Evolutionary conservation across 352 stramenopile species (phyloP).

Genomic region (Blastocystis sp.): DNA sequence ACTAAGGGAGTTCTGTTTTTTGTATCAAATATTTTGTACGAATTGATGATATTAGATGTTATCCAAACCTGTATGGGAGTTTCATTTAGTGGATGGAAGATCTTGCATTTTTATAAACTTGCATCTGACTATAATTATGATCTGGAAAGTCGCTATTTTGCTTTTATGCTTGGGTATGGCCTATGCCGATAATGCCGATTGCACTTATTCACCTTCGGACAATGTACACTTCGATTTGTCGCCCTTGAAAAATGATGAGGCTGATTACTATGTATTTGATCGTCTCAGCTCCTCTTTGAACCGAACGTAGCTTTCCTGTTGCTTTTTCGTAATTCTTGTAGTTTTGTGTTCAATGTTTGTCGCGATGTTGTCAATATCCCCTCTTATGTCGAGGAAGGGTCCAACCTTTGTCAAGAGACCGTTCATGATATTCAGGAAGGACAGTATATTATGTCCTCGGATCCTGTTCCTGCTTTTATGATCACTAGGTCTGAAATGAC

Average conservation of each 20-base stretch:
- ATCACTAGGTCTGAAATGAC: neutral
- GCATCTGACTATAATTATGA: neutral
- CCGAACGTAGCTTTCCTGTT: neutral
- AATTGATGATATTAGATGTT: too few species aligned
- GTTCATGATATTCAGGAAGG: neutral
- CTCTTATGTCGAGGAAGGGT: neutral
- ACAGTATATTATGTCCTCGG: neutral
- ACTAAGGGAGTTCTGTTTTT: neutral
- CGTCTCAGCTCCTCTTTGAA: neutral
- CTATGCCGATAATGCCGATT: neutral
- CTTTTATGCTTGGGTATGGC: neutral
- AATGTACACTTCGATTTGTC: neutral
- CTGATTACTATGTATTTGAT: neutral
- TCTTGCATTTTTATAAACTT: neutral
- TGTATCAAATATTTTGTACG: neutral
- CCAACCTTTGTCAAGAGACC: neutral
- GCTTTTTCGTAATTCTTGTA: neutral
- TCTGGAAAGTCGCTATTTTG: neutral
- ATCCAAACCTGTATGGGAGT: neutral
- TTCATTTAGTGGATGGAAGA: neutral
- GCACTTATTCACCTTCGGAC: neutral
- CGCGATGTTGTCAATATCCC: slow-evolving; percentile 37
- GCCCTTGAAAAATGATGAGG: neutral
- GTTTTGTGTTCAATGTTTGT: slow-evolving; percentile 45
- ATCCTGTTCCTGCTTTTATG: slow-evolving; percentile 20